These are phyloP conservation scores for Hyphopichia fennica DNA, from an alignment of 1,139 yeast genomes.

Conservation along the genomic window DNA sequence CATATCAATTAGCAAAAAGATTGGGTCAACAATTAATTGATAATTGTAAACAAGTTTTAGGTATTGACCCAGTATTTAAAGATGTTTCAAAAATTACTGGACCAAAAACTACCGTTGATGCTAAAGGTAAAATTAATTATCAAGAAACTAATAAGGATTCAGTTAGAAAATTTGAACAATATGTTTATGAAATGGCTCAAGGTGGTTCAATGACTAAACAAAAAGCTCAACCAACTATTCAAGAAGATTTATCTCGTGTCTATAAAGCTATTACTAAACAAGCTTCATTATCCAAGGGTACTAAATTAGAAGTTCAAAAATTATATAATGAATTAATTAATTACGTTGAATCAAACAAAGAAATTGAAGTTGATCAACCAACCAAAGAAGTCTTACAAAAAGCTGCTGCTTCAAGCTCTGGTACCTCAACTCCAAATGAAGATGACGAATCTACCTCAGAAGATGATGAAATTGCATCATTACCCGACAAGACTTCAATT, in stretches of 20 bases:
- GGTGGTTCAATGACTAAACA: conserved; percentile 83
- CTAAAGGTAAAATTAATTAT: conserved; percentile 83
- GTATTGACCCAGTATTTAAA: conserved; percentile 86
- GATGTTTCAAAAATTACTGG: conserved; percentile 94
- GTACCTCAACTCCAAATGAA: conserved; percentile 45
- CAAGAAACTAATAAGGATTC: conserved; percentile 85
- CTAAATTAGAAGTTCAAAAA: conserved; percentile 75
- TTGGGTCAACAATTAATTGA: conserved; percentile 93
- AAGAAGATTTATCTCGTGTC: conserved; percentile 81
- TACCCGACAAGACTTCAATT: conserved; percentile 69
- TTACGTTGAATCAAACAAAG: conserved; percentile 68
- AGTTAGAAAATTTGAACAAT: conserved; percentile 92
- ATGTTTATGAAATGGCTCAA: conserved; percentile 93
- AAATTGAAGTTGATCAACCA: conserved; percentile 54
- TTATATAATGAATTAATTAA: conserved; percentile 77
- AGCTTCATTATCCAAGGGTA: conserved; percentile 56
- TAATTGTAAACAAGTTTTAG: conserved; percentile 87
- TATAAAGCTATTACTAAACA: conserved; percentile 80
- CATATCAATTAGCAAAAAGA: conserved; percentile 82
- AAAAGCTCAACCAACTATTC: conserved; percentile 64
- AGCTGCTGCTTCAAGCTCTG: conserved; percentile 32
- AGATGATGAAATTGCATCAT: conserved; percentile 81
- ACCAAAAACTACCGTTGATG: conserved; percentile 85
- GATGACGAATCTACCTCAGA: conserved; percentile 50
- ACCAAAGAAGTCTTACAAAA: conserved; percentile 43